Conservation (phyloP, 73 alveolate species). For the Stentor coeruleus region DNA sequence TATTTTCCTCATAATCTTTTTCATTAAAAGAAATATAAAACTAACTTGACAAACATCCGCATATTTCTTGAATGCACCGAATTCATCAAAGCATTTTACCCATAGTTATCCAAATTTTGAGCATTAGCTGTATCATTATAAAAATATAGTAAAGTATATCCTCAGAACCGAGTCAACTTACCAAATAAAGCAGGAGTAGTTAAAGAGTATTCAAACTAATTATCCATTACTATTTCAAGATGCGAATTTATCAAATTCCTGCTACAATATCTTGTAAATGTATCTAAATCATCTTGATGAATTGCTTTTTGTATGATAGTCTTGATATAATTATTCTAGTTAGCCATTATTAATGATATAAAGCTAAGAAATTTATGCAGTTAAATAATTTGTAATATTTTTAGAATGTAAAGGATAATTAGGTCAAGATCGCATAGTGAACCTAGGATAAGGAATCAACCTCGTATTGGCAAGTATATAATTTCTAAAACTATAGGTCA, state of each 20-base stretch:
- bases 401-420: neutral
- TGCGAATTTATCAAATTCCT: neutral
- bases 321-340: neutral
- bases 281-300: neutral
- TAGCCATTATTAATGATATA: slow-evolving; percentile 1
- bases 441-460: neutral
- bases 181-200: neutral
- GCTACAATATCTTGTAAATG: neutral
- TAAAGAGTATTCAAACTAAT: neutral
- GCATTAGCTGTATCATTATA: neutral
- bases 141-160: no score
- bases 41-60: neutral
- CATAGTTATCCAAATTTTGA: neutral
- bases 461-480: slow-evolving; percentile 2
- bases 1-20: slow-evolving; percentile 13
- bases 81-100: slow-evolving; percentile 21
- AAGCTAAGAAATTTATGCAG: no score
- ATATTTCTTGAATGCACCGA: neutral
- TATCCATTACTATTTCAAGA: neutral
- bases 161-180: neutral
- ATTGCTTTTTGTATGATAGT: neutral
- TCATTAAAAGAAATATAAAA: neutral
- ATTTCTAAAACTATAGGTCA: neutral
- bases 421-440: slow-evolving; percentile 2
- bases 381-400: no score